Conservation (phyloP, 176 grass and related monocot species). For the Cenchrus purpureus region DNA sequence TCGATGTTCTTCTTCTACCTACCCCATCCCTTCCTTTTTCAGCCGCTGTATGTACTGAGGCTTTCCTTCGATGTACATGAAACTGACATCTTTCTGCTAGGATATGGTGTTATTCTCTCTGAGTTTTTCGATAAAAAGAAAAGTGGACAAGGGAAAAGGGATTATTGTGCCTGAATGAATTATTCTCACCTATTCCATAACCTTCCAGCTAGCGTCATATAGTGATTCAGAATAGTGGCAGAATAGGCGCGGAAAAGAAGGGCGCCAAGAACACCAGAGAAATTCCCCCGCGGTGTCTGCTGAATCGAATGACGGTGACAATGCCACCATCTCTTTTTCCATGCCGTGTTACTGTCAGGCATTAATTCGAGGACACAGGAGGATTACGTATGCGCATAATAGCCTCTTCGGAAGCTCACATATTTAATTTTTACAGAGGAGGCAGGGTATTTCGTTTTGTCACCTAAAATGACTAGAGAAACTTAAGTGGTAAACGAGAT, state of each 20-base stretch:
- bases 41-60: neutral
- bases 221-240: conserved; percentile 34
- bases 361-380: neutral
- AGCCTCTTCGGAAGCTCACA: neutral
- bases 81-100: conserved; percentile 12
- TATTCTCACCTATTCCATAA: conserved; percentile 36
- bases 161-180: neutral
- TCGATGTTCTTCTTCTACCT: conserved; percentile 28
- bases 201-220: conserved; percentile 27
- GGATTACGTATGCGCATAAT: conserved; percentile 1
- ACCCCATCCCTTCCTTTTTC: conserved; percentile 20
- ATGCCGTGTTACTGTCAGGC: conserved; percentile 5
- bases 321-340: neutral
- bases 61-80: conserved; percentile 15
- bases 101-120: neutral
- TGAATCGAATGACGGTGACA: conserved; percentile 45
- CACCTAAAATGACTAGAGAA: conserved; percentile 8
- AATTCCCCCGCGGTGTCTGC: conserved; percentile 31
- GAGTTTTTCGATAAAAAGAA: conserved; percentile 19
- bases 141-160: neutral
- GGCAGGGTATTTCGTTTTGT: conserved; percentile 23
- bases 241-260: conserved; percentile 37
- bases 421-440: neutral
- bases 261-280: conserved; percentile 22
- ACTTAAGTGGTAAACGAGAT: conserved; percentile 40